Base-by-base conservation (phyloP, 768 basidiomycete genomes). In the Sarcodon sp. region DNA sequence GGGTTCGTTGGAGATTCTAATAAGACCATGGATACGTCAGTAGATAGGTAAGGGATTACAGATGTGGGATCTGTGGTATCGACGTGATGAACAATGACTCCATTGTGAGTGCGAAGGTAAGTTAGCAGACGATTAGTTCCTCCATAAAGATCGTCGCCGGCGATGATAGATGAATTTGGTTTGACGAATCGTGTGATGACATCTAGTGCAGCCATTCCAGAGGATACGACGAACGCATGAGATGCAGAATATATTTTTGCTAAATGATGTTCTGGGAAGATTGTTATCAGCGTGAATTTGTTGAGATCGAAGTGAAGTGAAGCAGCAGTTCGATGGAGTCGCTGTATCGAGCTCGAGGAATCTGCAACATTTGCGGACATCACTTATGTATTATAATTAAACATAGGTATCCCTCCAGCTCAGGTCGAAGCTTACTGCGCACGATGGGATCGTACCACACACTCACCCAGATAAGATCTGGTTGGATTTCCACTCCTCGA, bases 1-100 rank as follows among this genome's bases (percentile, higher is more conserved):
- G 96, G 96, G 63, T 99, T 99, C 13, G 96, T 98, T 9, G 96
- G 96, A 8, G 86, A 90, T 68, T 99, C 96, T 45, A 99, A 79
- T 35, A 98, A 79, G 36, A 98, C 92, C 92, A 98, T 96, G 35
- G 85, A 74, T 62, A 87, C 88, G 38, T 76, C 75, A 4, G 82
- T 69, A 45, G 76, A 72, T 33, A 94, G 75, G 58, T 72, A 69
- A 2, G 79, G 75, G 16, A 77, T 64, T 46, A 96, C 66, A 10
- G 73, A 69, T 7, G 69, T 56, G 0, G 89, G 76, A 46, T 83
- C 60, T 5, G 94, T 96, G 13, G 93, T 96, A 61, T 98, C 91
- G 55, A 94, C 83, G 63, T 99, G 93, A 62, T 89, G 82, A 33
- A 96, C 89, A 16, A 74, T 76, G 58, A 97, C 85, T 34, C 90